phyloP scores from a whole-genome alignment of 805 yeast species.

The Barnettozyma wickerhamii region DNA sequence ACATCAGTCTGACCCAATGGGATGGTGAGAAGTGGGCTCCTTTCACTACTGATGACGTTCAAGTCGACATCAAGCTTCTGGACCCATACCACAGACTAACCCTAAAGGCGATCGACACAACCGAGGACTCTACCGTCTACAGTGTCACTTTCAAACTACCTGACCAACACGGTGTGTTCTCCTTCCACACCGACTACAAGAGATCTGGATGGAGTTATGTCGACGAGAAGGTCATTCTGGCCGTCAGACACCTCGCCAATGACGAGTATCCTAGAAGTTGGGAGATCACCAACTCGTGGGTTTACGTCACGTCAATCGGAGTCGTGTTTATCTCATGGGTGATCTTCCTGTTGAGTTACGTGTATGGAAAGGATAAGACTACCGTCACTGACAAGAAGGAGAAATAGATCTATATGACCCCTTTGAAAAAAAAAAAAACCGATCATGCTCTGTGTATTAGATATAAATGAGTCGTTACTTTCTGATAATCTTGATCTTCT shows the following conservation, averaged over 20 bases:
- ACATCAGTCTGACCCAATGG: conserved; percentile 46
- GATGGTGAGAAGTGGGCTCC: conserved; percentile 66
- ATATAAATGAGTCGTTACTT: conserved; percentile 8
- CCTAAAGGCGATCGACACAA: conserved; percentile 39
- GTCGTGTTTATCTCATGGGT: conserved; percentile 76
- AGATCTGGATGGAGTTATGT: conserved; percentile 72
- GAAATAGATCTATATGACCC: too few species aligned
- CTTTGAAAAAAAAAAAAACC: not conserved
- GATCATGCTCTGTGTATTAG: not conserved
- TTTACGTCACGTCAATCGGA: conserved; percentile 68
- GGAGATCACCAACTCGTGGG: conserved; percentile 92
- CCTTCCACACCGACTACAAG: conserved; percentile 73
- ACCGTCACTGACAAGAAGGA: conserved; percentile 19
- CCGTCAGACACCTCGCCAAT: conserved; percentile 91
- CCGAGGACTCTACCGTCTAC: conserved; percentile 39
- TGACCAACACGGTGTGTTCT: conserved; percentile 96
- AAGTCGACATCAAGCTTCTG: conserved; percentile 81
- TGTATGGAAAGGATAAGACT: conserved; percentile 22
- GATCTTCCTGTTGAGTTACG: conserved; percentile 63
- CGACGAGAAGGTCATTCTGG: conserved; percentile 60
- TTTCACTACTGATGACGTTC: conserved; percentile 57
- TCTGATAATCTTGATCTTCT: conserved; percentile 16
- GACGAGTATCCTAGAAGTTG: conserved; percentile 92
- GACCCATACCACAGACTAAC: conserved; percentile 91
- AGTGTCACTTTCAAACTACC: conserved; percentile 64